Evolutionary conservation across 345 rosid genomes (phyloP), one percentile per base, ranked within the genome.

Genomic region (Psidium friedrichsthalianum): DNA sequence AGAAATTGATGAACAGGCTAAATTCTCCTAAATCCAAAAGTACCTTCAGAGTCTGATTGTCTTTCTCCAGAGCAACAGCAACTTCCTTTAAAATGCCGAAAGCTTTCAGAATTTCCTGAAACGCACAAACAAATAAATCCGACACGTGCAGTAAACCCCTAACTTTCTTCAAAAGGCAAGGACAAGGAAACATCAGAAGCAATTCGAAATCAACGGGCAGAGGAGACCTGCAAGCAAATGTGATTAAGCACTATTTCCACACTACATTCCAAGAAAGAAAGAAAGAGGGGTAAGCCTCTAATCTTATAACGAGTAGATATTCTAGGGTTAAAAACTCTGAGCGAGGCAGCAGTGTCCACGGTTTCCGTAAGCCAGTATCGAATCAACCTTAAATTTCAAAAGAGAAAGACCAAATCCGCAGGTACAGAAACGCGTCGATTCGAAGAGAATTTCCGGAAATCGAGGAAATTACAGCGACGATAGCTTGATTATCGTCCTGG

Each of bases 1-100:
- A 25, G 42, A 53, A 53, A 53, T 27, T 20, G 15, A 55, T 44
- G 15, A n/a, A 52, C 25, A 9, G 25, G 11, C 78, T 69, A 36
- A 32, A 36, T 36, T 69, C 78, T 51, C 18, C 56, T 21, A 4
- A 7, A 82, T 16, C 24, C 80, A 56, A 82, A 52, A 90, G 61
- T 84, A 95, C 99, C 98, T 90, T 91, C 51, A 89, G 92, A 86
- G 94, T 86, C 87, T 93, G 90, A 86, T 93, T 90, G 56, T 92
- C 93, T 89, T 82, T 93, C 92, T 96, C 99, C 64, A 96, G 84
- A 86, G 93, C 93, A 90, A 96, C 94, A 16, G 96, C 98, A 16
- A 94, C 89, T 53, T 92, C 92, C 93, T 92, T 96, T 90, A 95
- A 90, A 89, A 89, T 86, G 84, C 56, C 86, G 87, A 95, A 87